phyloP scores from a whole-genome alignment of 108 stramenopile species.

The Nitzschia sp. region DNA sequence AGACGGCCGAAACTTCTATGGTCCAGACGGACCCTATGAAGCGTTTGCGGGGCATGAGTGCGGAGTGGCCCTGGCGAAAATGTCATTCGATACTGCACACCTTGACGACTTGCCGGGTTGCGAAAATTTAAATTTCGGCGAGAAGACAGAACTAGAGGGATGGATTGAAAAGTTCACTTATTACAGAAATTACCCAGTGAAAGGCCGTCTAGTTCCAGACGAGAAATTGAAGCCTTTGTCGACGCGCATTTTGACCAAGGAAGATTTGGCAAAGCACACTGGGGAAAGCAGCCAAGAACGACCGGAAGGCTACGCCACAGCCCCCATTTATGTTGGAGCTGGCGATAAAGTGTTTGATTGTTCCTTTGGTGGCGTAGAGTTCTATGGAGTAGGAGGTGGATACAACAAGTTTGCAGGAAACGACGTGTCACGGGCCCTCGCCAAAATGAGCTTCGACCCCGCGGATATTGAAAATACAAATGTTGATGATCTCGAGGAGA shows the following conservation, averaged over 20 bases:
- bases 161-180: slow-evolving; percentile 95
- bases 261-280: slow-evolving; percentile 64
- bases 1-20: slow-evolving; percentile 89
- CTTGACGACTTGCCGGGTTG: slow-evolving; percentile 79
- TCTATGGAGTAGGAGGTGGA: slow-evolving; percentile 76
- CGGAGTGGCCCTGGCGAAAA: slow-evolving; percentile 91
- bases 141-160: slow-evolving; percentile 78
- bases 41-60: slow-evolving; percentile 96
- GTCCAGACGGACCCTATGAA: slow-evolving; percentile 90
- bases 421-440: slow-evolving; percentile 92
- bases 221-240: slow-evolving; percentile 43
- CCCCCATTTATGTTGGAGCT: slow-evolving; percentile 86
- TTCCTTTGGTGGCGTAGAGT: slow-evolving; percentile 90
- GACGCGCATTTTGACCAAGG: slow-evolving; percentile 63
- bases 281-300: slow-evolving; percentile 49
- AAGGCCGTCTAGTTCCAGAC: slow-evolving; percentile 82
- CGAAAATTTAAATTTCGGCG: slow-evolving; percentile 75
- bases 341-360: slow-evolving; percentile 90
- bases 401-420: slow-evolving; percentile 96
- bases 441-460: slow-evolving; percentile 96
- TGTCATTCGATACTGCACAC: slow-evolving; percentile 86
- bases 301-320: slow-evolving; percentile 72
- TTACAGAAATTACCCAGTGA: slow-evolving; percentile 88
- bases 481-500: slow-evolving; percentile 79
- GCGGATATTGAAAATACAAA: slow-evolving; percentile 77